Base-by-base conservation (phyloP, 2,329 filamentous ascomycete genomes). In the Diplodia corticola region DNA sequence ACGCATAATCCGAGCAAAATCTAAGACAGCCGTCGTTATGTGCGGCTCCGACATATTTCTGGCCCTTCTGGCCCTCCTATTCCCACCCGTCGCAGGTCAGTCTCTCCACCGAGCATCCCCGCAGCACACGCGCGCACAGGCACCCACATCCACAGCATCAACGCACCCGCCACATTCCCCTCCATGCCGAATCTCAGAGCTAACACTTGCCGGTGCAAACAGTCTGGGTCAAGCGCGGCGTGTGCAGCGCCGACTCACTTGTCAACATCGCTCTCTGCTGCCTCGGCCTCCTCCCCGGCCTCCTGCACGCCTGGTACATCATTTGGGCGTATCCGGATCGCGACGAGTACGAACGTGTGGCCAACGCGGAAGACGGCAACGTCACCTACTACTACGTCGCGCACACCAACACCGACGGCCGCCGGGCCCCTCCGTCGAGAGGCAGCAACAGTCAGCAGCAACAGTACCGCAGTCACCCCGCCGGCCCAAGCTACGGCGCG, bases 281-380 rank as follows among this genome's bases (percentile, higher is more conserved):
- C 68, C 77, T 80, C 67, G 78, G 75, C 69, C 76, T 80, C 73
- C 79, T 98, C 68, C 94, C 94, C 22, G 94, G 94, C 68, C 89
- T 98, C 59, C 82, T 99, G 2, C 95, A 99, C 82, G 88, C 93
- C 69, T 98, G 95, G 94, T 99, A 98, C 85, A 96, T 98, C 79
- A 97, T 99, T 80, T 87, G 91, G 73, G 90, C 91, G 76, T 91
- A 90, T 78, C 95, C 95, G 67, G 94, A 97, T 68, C 95, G 97
- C 68, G 79, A 81, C 71, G 78, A 83, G 66, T 93, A 95, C 79
- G 86, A 91, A 71, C 55, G 55, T 28, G 80, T 83, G 60, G 77
- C 91, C 48, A 86, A 88, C 63, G 85, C 80, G 65, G 84, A 85
- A 69, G 80, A 81, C 71, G 78, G 78, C 33, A 68, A 78, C 75